Evolutionary conservation across 805 yeast genomes (phyloP).

Genomic region (Hanseniaspora valbyensis): DNA sequence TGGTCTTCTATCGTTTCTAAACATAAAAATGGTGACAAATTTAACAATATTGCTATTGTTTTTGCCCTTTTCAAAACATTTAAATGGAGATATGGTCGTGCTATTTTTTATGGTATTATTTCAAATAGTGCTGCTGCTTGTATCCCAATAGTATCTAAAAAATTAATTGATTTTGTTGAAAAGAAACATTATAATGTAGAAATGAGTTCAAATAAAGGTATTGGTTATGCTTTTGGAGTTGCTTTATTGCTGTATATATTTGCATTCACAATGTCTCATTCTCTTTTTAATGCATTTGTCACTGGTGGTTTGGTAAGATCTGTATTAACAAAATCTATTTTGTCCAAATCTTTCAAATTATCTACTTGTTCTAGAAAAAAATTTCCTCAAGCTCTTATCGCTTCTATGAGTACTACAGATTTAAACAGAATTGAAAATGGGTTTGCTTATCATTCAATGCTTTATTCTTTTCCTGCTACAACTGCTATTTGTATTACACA

Average conservation of each 20-base stretch:
- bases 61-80: no score
- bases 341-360: conserved; percentile 52
- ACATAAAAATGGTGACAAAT: conserved; percentile 26
- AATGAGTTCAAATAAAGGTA: conserved; percentile 40
- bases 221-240: conserved; percentile 52
- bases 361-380: conserved; percentile 42
- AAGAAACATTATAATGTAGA: conserved; percentile 30
- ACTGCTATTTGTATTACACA: conserved; percentile 47
- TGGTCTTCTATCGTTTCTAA: conserved; percentile 26
- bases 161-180: conserved; percentile 45
- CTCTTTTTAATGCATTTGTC: conserved; percentile 39
- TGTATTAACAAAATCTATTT: conserved; percentile 50
- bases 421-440: conserved; percentile 63
- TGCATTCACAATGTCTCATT: conserved; percentile 40
- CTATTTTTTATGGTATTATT: conserved; percentile 34
- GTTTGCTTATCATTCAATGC: conserved; percentile 46
- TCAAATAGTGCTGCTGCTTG: conserved; percentile 40
- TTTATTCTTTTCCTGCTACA: conserved; percentile 42
- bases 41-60: conserved; percentile 35
- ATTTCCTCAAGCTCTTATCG: conserved; percentile 51
- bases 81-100: conserved; percentile 34
- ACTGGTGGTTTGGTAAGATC: conserved; percentile 61
- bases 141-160: conserved; percentile 45
- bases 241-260: conserved; percentile 34
- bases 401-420: conserved; percentile 68